Evolutionary conservation across 2,329 filamentous ascomycete species (phyloP).

Genomic region (Hypocreales sp.): DNA sequence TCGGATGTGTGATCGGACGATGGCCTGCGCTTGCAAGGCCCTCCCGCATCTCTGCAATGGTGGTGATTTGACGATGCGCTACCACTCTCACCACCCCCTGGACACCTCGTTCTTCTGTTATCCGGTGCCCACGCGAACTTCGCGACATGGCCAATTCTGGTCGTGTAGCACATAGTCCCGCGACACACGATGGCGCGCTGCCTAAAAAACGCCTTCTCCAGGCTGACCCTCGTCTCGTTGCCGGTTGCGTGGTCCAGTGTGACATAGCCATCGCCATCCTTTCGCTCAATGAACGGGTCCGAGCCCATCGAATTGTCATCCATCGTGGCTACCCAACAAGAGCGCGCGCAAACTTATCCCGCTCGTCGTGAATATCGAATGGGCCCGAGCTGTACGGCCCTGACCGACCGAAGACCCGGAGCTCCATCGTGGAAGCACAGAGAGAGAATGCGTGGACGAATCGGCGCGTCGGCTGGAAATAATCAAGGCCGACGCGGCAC

Average conservation of each 20-base stretch:
- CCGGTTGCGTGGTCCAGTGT: conserved; percentile 2
- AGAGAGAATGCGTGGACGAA: conserved; percentile 7
- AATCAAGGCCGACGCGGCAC: too few species aligned
- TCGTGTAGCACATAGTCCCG: conserved; percentile 6
- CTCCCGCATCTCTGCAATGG: conserved; percentile 4
- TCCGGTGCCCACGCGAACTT: conserved; percentile 6
- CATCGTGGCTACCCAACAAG: conserved; percentile 8
- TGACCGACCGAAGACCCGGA: conserved; percentile 9
- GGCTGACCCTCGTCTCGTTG: conserved; percentile 1
- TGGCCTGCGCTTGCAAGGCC: conserved; percentile 5
- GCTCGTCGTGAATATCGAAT: conserved; percentile 6
- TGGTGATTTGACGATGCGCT: conserved; percentile 5
- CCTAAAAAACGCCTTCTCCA: conserved; percentile 3
- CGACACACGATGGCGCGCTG: conserved; percentile 6
- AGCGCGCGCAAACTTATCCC: conserved; percentile 6
- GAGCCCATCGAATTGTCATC: conserved; percentile 6
- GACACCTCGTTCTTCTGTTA: conserved; percentile 4
- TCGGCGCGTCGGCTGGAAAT: conserved; percentile 9
- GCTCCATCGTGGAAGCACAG: conserved; percentile 6
- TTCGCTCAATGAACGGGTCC: conserved; percentile 3
- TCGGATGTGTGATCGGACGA: conserved; percentile 2
- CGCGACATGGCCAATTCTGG: conserved; percentile 3
- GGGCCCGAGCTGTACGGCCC: conserved; percentile 7
- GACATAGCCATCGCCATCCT: conserved; percentile 1
- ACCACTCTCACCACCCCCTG: conserved; percentile 5